Evolutionary conservation across 257 asterid genomes (phyloP).

Genomic region (Salvia miltiorrhiza): DNA sequence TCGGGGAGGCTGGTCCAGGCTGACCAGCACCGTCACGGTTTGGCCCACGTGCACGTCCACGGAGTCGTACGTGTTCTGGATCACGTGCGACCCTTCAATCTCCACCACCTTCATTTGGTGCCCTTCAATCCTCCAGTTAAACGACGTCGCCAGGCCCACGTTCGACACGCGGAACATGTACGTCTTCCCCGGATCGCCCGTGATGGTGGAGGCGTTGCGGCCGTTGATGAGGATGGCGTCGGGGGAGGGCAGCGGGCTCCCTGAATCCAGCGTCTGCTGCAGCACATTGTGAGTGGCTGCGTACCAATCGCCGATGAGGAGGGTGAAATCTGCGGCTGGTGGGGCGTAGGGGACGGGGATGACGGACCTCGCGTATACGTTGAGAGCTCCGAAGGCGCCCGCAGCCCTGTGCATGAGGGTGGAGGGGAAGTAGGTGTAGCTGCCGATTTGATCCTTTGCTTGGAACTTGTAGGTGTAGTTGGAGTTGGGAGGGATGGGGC

Average conservation of each 20-base stretch:
- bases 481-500: conserved; percentile 70
- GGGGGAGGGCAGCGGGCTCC: conserved; percentile 63
- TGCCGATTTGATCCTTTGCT: conserved; percentile 89
- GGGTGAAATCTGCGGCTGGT: conserved; percentile 75
- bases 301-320: conserved; percentile 88
- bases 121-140: conserved; percentile 82
- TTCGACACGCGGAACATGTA: conserved; percentile 89
- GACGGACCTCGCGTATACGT: conserved; percentile 72
- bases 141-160: conserved; percentile 56
- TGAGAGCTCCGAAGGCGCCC: conserved; percentile 86
- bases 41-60: conserved; percentile 87
- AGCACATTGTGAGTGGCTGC: conserved; percentile 64
- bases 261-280: conserved; percentile 70
- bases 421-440: conserved; percentile 85
- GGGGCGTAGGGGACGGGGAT: conserved; percentile 74
- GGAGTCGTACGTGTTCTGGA: conserved; percentile 65
- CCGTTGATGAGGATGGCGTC: conserved; percentile 79
- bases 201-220: conserved; percentile 47
- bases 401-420: conserved; percentile 80
- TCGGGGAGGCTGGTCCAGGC: conserved; percentile 63
- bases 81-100: conserved; percentile 86
- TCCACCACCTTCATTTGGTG: conserved; percentile 80
- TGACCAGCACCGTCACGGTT: conserved; percentile 59
- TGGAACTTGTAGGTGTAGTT: conserved; percentile 88
- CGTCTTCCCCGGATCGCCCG: conserved; percentile 72